These are phyloP conservation scores for Trichoderma endophyticum DNA, from an alignment of 2,329 filamentous ascomycete genomes.

Conservation along the genomic window DNA sequence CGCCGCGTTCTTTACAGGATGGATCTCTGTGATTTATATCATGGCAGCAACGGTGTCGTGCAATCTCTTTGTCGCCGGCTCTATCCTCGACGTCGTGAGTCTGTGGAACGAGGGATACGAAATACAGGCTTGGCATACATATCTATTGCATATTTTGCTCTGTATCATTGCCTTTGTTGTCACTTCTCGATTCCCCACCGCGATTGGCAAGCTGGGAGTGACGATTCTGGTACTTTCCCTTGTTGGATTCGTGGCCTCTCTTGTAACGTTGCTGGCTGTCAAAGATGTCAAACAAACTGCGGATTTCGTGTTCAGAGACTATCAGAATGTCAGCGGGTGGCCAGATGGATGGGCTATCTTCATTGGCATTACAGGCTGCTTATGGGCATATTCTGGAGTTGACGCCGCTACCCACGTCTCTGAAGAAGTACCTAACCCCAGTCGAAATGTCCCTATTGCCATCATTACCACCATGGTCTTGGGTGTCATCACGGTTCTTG, in stretches of 20 bases:
- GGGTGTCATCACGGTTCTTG: slow-evolving; percentile 24
- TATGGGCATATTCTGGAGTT: slow-evolving; percentile 26
- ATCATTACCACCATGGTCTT: slow-evolving; percentile 26
- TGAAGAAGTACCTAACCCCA: slow-evolving; percentile 28
- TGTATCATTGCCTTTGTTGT: slow-evolving; percentile 24
- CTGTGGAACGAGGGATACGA: slow-evolving; percentile 24
- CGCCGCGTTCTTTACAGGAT: slow-evolving; percentile 27
- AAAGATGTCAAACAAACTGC: slow-evolving; percentile 23
- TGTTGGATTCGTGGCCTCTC: slow-evolving; percentile 25
- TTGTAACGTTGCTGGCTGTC: slow-evolving; percentile 24
- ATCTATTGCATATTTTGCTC: slow-evolving; percentile 25
- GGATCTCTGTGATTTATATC: slow-evolving; percentile 28
- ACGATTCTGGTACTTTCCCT: slow-evolving; percentile 25
- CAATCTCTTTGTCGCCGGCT: slow-evolving; percentile 28
- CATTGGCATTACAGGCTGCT: slow-evolving; percentile 25
- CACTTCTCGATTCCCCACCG: slow-evolving; percentile 24
- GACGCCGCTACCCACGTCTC: slow-evolving; percentile 26
- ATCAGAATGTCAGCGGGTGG: slow-evolving; percentile 27
- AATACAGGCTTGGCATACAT: slow-evolving; percentile 27
- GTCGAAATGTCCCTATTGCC: slow-evolving; percentile 26
- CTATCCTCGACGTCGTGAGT: slow-evolving; percentile 24
- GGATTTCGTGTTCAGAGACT: slow-evolving; percentile 24
- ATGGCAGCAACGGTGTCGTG: slow-evolving; percentile 27
- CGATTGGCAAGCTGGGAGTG: slow-evolving; percentile 26
- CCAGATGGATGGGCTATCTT: slow-evolving; percentile 27